Conservation (phyloP, 805 yeast genomes). For the Ogataea angusta region DNA sequence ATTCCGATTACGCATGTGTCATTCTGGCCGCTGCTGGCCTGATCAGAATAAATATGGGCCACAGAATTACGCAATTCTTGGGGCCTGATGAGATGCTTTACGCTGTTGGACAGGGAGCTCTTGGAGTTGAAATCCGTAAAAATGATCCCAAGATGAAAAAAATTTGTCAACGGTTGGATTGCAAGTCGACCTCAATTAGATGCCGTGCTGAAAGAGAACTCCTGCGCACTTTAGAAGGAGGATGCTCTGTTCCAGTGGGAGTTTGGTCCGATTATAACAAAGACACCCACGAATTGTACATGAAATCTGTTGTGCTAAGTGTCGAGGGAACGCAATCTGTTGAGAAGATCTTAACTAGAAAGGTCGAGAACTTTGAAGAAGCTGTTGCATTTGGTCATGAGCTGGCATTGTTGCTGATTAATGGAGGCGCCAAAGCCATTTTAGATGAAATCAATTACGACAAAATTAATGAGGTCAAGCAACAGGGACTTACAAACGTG, state of each 20-base stretch:
- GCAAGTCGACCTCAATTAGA: conserved; percentile 62
- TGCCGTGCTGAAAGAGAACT: conserved; percentile 87
- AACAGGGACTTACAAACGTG: conserved; percentile 29
- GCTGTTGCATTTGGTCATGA: conserved; percentile 67
- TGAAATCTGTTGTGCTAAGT: conserved; percentile 74
- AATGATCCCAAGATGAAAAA: conserved; percentile 57
- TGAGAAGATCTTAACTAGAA: conserved; percentile 45
- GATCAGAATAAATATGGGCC: conserved; percentile 63
- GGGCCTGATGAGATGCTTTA: conserved; percentile 81
- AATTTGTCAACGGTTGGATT: conserved; percentile 63
- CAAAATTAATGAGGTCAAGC: conserved; percentile 47
- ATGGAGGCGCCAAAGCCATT: conserved; percentile 78
- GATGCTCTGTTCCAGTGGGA: conserved; percentile 97
- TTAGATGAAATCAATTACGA: conserved; percentile 76
- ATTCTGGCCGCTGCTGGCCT: conserved; percentile 93
- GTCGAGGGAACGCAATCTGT: conserved; percentile 78
- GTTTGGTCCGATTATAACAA: conserved; percentile 57
- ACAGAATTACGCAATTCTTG: conserved; percentile 70
- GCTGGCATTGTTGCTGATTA: conserved; percentile 64
- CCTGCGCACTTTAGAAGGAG: conserved; percentile 90
- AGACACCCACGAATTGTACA: conserved; percentile 40
- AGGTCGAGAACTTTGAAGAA: conserved; percentile 46
- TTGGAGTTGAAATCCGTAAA: conserved; percentile 84
- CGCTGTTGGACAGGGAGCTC: conserved; percentile 99
- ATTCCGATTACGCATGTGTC: conserved; percentile 58